Base-by-base conservation (phyloP, 139 green algal species). In the Pedinophyceae sp. region DNA sequence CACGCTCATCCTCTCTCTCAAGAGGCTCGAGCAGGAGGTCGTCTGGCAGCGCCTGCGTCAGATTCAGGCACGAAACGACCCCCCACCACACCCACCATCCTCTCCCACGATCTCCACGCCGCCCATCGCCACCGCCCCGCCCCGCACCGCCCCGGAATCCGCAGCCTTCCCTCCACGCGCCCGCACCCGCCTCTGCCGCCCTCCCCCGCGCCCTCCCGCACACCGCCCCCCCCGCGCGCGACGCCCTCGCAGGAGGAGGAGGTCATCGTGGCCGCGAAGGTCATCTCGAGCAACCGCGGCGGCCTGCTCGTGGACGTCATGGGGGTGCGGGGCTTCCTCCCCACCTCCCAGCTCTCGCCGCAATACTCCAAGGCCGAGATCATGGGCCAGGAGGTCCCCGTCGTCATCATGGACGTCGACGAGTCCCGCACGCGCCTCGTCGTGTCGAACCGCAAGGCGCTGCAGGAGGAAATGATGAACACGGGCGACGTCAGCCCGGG, bases 341-440 rank as follows among this genome's bases (percentile, higher is more conserved):
- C 84, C 38, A 69, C 70, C 50, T 82, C 70, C 59, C 80, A 88
- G 54, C 68, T 87, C 27, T 57, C 53, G 41, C 53, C 45, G 13
- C 10, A 13, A 5, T 50, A 27, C 45, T 58, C 57, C 52, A 22
- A 28, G 19, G 66, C 79, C 15, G 62, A 80, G 18, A 40, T 75
- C 25, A 53, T 95, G 4, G 89, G 81, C 55, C 59, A 67, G 24
- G 62, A 75, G 20, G 62, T 97, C 30, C 71, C 69, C 15, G 71
- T 92, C 30, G 96, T 95, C 75, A 83, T 98, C 59, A 60, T 95
- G 40, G 91, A 98, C 70, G 76, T 93, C n/a, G 85, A 97, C 27
- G 78, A 94, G 73, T 80, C 93, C 48, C 60, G 67, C 20, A 69
- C 79, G 55, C 75, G 88, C 26, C 69, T 97, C 26, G 88, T 97